Base-by-base conservation (phyloP, 768 basidiomycete genomes). In the Leucocoprinus leucothites region DNA sequence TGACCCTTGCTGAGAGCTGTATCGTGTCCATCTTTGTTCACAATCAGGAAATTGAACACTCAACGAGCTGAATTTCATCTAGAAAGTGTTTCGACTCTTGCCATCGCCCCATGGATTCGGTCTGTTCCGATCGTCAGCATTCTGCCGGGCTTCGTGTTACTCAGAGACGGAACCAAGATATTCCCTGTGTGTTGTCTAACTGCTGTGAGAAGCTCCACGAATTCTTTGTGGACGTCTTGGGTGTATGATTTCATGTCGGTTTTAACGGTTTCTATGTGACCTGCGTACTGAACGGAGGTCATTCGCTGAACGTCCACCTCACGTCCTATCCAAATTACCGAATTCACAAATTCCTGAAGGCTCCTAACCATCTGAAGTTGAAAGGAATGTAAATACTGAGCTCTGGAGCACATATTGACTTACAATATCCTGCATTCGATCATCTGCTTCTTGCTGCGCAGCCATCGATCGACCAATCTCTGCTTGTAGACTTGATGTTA, bases 51-150 rank as follows among this genome's bases (percentile, higher is more conserved):
- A 19, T 31, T 16, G 8, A 47, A 4, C 25, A 55, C 53, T 55
- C 40, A 55, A 55, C 53, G 2, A 48, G 36, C 19, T 48, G 53
- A 11, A 55, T 14, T 18, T 48, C 53, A 11, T 48, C 47, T 19
- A 42, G n/a, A 6, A 55, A 6, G 11, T 41, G 13, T 31, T n/a
- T 41, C 40, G 31, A 48, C n/a, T 48, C 47, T 14, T 42, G 53
- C 53, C 53, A 55, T n/a, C 26, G 46, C n/a, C 14, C 36, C 9
- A 40, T 28, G 19, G 41, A 31, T 22, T 43, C 53, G 16, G 48
- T 34, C 53, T 55, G 40, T 14, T 8, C 7, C 19, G 16, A 19
- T n/a, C 19, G 19, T 54, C 21, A 54, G 19, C 9, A 14, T n/a
- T 18, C 19, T 19, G 1, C 19, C 19, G n/a, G 18, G 21, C 7